Conservation (phyloP, 1,139 yeast species). For the Yamadazyma oceani region DNA sequence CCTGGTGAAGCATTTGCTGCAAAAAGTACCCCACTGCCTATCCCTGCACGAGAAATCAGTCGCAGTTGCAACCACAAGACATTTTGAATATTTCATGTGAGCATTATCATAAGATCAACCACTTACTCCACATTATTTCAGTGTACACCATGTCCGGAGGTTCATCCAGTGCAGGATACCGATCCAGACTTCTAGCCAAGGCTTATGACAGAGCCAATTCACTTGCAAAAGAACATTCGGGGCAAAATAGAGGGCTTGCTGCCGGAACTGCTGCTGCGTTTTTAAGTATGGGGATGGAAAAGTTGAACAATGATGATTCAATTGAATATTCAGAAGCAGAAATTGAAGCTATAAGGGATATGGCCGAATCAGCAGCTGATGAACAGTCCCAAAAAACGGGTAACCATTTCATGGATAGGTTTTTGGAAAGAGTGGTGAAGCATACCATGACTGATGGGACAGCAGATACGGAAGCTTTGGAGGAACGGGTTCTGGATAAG, state of each 20-base stretch:
- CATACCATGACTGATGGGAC: conserved; percentile 29
- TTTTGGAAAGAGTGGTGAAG: conserved; percentile 51
- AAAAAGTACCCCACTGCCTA: too few species aligned
- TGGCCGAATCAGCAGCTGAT: conserved; percentile 15
- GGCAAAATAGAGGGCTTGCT: conserved; percentile 48
- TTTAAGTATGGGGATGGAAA: conserved; percentile 54
- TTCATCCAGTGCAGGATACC: conserved; percentile 9
- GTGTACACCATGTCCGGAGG: not conserved
- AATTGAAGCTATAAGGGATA: conserved; percentile 16
- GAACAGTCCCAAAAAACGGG: conserved; percentile 1
- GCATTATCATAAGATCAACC: too few species aligned
- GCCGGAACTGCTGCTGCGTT: conserved; percentile 62
- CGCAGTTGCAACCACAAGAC: too few species aligned
- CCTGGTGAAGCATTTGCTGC: too few species aligned
- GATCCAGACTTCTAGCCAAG: conserved; percentile 11
- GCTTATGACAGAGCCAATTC: conserved; percentile 18
- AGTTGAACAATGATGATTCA: conserved; percentile 13
- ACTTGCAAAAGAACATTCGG: conserved; percentile 30
- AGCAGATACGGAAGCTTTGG: conserved; percentile 47
- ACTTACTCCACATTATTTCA: conserved; percentile 13
- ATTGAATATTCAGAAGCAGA: conserved; percentile 15
- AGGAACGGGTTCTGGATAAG: conserved; percentile 45
- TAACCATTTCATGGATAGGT: conserved; percentile 55
- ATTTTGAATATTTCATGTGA: too few species aligned
- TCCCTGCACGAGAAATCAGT: too few species aligned